Percentiles rank a stretch among this genome's conserved stretches.
phyloP scores from a whole-genome alignment of 805 yeast species.

The Candida silvicultrix region DNA sequence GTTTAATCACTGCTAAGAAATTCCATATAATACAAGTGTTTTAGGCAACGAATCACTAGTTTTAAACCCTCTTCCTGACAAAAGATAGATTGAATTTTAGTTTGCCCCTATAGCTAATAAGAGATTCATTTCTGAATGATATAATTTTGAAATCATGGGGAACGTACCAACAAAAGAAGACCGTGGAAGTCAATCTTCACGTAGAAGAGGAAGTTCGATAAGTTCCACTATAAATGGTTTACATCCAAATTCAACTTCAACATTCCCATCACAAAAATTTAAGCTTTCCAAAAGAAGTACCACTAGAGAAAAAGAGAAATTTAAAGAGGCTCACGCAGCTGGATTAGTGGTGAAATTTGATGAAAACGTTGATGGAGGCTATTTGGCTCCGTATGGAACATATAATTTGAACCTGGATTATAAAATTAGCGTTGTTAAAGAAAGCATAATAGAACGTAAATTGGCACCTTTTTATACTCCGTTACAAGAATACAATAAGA shows the following conservation, averaged over 20 bases:
- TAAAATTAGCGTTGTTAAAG: slow-evolving; percentile 66
- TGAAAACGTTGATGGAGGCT: slow-evolving; percentile 92
- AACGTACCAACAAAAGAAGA: slow-evolving; percentile 42
- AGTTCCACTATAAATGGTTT: slow-evolving; percentile 7
- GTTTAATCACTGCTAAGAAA: no score
- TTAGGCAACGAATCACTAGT: no score
- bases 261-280: not conserved
- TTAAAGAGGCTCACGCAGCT: slow-evolving; percentile 46
- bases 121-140: no score
- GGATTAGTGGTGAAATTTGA: slow-evolving; percentile 52
- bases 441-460: slow-evolving; percentile 58
- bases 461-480: slow-evolving; percentile 92
- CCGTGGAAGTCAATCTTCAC: slow-evolving; percentile 12
- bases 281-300: slow-evolving; percentile 26
- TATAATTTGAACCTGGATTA: slow-evolving; percentile 72
- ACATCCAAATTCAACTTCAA: slow-evolving; percentile 2
- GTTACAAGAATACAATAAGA: slow-evolving; percentile 65
- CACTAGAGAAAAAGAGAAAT: slow-evolving; percentile 49
- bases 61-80: not conserved
- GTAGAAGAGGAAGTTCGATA: slow-evolving; percentile 13
- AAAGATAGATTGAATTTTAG: not conserved
- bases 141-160: slow-evolving; percentile 32
- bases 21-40: no score
- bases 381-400: slow-evolving; percentile 84
- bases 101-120: not conserved